phyloP scores from a whole-genome alignment of 139 green algal genomes.

The Picochlorum sp. region DNA sequence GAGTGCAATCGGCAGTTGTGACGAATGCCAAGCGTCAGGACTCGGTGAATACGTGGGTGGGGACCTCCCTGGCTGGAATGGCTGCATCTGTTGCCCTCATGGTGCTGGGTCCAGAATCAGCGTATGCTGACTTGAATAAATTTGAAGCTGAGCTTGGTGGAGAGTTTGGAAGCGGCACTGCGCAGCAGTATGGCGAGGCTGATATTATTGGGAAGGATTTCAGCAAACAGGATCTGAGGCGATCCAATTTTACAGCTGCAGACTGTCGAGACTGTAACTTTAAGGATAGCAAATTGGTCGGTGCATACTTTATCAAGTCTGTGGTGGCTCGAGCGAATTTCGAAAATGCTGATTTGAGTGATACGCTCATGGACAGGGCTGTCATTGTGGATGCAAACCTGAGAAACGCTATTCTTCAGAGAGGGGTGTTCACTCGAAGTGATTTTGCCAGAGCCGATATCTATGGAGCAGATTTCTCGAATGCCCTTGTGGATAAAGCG shows the following conservation, averaged over 20 bases:
- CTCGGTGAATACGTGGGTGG: background rate
- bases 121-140: constrained; percentile 26
- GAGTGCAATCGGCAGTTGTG: too few relatives aligned
- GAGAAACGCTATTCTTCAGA: constrained; percentile 64
- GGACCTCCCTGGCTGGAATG: background rate
- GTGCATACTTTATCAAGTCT: constrained; percentile 69
- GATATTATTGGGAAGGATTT: constrained; percentile 58
- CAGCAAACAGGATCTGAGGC: constrained; percentile 53
- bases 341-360: constrained; percentile 75
- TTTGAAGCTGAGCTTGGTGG: constrained; percentile 35
- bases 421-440: constrained; percentile 70
- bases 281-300: constrained; percentile 45
- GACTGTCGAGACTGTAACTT: constrained; percentile 55
- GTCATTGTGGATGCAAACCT: constrained; percentile 82
- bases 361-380: constrained; percentile 81
- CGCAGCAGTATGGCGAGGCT: constrained; percentile 66
- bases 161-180: constrained; percentile 67
- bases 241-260: constrained; percentile 83
- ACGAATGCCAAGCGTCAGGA: too few relatives aligned
- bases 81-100: background rate
- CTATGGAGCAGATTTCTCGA: constrained; percentile 82
- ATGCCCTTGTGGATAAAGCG: constrained; percentile 82
- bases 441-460: constrained; percentile 50
- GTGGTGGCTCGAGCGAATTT: constrained; percentile 34
- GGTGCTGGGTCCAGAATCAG: background rate